phyloP scores from a whole-genome alignment of 2,329 filamentous ascomycete genomes.

The Graphium sp. region DNA sequence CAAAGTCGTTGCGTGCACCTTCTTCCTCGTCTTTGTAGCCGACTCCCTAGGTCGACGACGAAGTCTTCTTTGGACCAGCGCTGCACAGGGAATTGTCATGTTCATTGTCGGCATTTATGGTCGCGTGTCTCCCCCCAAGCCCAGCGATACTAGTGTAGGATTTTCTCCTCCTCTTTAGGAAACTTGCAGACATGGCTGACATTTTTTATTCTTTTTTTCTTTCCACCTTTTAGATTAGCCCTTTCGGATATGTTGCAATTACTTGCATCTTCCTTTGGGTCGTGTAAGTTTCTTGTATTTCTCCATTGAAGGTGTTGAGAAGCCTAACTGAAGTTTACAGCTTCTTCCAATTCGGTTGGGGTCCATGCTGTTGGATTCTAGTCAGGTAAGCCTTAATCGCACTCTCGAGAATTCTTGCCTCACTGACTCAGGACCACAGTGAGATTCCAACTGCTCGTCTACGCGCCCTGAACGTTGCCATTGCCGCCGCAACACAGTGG shows the following conservation, averaged over 20 bases:
- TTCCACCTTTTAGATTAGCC: constrained; percentile 24
- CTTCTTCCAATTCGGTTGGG: constrained; percentile 57
- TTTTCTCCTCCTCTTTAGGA: not conserved
- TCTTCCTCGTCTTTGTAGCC: constrained; percentile 50
- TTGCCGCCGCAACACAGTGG: constrained; percentile 55
- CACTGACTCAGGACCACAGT: too few relatives aligned
- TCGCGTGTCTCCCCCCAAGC: constrained; percentile 40
- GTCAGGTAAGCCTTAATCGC: constrained; percentile 21
- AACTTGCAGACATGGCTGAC: too few relatives aligned
- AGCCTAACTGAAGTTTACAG: too few relatives aligned
- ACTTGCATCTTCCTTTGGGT: constrained; percentile 60
- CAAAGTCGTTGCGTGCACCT: constrained; percentile 45
- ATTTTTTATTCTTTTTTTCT: too few relatives aligned
- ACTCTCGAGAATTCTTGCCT: too few relatives aligned
- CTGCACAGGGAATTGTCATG: constrained; percentile 45
- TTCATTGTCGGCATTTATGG: constrained; percentile 59
- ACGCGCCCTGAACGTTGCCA: constrained; percentile 48
- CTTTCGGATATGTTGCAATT: constrained; percentile 53
- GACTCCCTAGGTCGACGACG: constrained; percentile 50
- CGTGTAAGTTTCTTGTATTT: too few relatives aligned
- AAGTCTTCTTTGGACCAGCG: constrained; percentile 46
- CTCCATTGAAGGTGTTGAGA: too few relatives aligned
- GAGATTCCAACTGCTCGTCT: constrained; percentile 55
- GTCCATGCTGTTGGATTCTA: constrained; percentile 57
- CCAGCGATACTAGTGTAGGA: too few relatives aligned